phyloP scores from a whole-genome alignment of 345 rosid species.

The Garcia nutans region DNA sequence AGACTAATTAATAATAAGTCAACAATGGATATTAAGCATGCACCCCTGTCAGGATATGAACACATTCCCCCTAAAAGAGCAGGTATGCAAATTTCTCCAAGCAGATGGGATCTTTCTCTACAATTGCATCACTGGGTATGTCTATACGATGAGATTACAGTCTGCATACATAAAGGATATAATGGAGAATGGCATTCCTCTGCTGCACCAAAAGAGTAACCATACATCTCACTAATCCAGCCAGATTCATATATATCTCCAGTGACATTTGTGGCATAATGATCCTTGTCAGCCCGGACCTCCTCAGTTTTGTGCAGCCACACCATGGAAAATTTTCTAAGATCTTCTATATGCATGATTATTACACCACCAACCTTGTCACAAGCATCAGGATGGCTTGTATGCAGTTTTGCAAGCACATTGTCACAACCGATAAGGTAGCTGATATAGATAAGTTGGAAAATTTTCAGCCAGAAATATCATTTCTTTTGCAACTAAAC shows the following conservation, averaged over 20 bases:
- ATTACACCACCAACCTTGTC: constrained; percentile 99
- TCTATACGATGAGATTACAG: not conserved
- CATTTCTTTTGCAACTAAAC: not conserved
- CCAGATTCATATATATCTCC: constrained; percentile 92
- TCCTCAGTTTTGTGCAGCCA: constrained; percentile 98
- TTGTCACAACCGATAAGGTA: constrained; percentile 96
- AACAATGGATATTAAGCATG: not conserved
- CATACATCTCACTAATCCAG: constrained; percentile 99
- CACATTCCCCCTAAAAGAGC: not conserved
- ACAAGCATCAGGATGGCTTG: constrained; percentile 85
- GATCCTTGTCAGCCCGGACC: constrained; percentile 94
- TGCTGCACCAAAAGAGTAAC: constrained; percentile 99
- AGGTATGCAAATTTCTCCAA: not conserved
- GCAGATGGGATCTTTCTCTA: not conserved
- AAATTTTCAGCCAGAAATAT: constrained; percentile 1
- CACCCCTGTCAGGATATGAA: not conserved
- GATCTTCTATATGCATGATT: constrained; percentile 96
- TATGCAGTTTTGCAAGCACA: constrained; percentile 90
- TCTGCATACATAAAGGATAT: not conserved
- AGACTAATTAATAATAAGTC: not conserved
- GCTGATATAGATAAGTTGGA: constrained; percentile 39
- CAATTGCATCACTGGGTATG: not conserved
- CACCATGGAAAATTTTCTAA: constrained; percentile 73
- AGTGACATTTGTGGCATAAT: constrained; percentile 79
- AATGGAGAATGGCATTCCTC: constrained; percentile 52